Percentiles rank a stretch among this genome's conserved stretches.
Conservation (phyloP, 768 basidiomycete species). For the Epithele typhae region DNA sequence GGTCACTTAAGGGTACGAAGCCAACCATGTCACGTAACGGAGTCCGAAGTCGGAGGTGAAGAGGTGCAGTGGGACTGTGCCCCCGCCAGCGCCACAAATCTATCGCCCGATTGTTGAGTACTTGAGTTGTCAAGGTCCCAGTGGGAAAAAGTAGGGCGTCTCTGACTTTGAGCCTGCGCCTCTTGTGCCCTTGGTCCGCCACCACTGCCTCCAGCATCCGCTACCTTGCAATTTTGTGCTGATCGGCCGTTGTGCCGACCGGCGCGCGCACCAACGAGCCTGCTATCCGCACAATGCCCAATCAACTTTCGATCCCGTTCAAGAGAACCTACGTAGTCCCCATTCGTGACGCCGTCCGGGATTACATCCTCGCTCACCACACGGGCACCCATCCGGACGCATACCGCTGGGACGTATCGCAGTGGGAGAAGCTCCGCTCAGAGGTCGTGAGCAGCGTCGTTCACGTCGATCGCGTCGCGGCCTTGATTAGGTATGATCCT, state of each 20-base stretch:
- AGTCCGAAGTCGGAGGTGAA: no score
- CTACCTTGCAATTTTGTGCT: background rate
- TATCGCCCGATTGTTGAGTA: no score
- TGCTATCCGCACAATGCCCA: constrained; percentile 49
- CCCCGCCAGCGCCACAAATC: no score
- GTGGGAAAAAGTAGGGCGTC: no score
- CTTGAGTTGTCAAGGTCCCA: no score
- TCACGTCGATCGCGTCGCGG: constrained; percentile 52
- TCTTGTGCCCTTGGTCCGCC: no score
- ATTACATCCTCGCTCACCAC: constrained; percentile 61
- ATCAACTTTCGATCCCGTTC: constrained; percentile 70
- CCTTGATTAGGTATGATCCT: constrained; percentile 43
- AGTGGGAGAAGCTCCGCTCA: constrained; percentile 65
- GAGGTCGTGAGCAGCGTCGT: constrained; percentile 46
- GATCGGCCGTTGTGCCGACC: background rate
- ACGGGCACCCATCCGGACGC: constrained; percentile 78
- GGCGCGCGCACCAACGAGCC: background rate
- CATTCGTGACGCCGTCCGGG: constrained; percentile 50
- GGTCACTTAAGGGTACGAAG: no score
- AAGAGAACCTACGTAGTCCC: constrained; percentile 61
- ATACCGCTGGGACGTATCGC: constrained; percentile 71
- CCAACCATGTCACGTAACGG: no score
- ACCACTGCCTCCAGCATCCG: no score
- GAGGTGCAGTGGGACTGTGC: no score
- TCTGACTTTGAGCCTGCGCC: no score